Evolutionary conservation across 2,329 filamentous ascomycete genomes (phyloP), one percentile per base, ranked within the genome.

Genomic region (Fusarium sp.): DNA sequence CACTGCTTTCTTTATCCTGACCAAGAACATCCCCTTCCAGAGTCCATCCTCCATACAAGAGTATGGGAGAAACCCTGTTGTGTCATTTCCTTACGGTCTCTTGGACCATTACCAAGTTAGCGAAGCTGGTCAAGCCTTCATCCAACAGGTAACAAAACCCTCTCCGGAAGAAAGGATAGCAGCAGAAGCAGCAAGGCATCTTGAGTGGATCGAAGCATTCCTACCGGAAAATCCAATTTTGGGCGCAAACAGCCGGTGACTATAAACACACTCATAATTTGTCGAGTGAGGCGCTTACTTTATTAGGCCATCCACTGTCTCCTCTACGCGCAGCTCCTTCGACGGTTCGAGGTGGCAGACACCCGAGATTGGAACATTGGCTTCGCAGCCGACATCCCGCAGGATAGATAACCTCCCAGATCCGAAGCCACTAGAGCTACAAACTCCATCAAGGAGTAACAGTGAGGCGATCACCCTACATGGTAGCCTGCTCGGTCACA

Each of bases 1-100:
- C 23, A 55, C 52, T 2, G 11, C 38, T 4, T 49, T 55, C 24
- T 55, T 48, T 9, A 42, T 49, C 2, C 20, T 55, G 6, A 55
- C 43, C 12, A 48, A 48, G 5, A 8, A 2, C 1, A 20, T 49
- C 1, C 43, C 52, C 7, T 55, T 55, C 26, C 21, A 19, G 23
- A 14, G 9, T 6, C 24, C 17, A 4, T 10, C 2, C 7, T 12
- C 43, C 1, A 15, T 30, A 6, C 24, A 32, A 19, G 15, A 23
- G 8, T 55, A 17, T 6, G 11, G 32, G 7, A 20, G n/a, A n/a
- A 40, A 17, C 5, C 14, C 3, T 2, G 24, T 17, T 0, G 8
- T 24, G 2, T 15, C 36, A 4, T 32, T 40, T 1, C 9, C 43
- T 2, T 4, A 3, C 6, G 26, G 7, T 24, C 2, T 10, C 6